Conservation (phyloP, 345 rosid genomes). For the Atalantia buxifolia region DNA sequence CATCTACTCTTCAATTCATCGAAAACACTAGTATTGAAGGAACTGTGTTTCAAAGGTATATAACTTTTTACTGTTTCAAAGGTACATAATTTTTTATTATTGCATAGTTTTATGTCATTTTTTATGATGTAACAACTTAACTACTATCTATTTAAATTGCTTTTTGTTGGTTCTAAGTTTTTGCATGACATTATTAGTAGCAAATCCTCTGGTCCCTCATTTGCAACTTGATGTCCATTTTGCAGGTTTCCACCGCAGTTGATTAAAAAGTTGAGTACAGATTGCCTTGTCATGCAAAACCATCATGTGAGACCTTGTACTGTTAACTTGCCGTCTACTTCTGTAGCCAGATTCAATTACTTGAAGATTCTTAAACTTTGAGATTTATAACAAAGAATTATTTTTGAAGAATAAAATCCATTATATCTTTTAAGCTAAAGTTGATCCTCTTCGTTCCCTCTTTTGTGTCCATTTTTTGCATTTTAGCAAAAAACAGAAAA, state of each 20-base stretch:
- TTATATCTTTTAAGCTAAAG: background rate
- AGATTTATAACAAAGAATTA: background rate
- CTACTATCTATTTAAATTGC: background rate
- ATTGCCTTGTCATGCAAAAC: constrained; percentile 91
- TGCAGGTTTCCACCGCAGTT: constrained; percentile 70
- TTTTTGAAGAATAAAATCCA: background rate
- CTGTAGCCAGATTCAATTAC: background rate
- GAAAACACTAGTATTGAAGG: constrained; percentile 49
- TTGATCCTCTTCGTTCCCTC: background rate
- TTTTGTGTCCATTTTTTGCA: background rate
- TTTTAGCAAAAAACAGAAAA: background rate
- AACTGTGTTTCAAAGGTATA: constrained; percentile 86
- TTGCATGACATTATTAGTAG: background rate
- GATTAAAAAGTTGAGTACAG: constrained; percentile 58
- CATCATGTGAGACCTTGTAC: constrained; percentile 56
- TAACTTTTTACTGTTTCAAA: background rate
- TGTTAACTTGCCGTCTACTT: background rate
- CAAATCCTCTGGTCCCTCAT: background rate
- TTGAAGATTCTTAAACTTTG: background rate
- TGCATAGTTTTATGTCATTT: background rate
- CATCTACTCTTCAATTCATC: constrained; percentile 78
- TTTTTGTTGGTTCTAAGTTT: background rate
- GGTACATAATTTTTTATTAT: too few relatives aligned
- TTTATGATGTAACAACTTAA: background rate
- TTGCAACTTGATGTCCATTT: background rate